phyloP scores from a whole-genome alignment of 768 basidiomycete species.

The Obba rivulosa region DNA sequence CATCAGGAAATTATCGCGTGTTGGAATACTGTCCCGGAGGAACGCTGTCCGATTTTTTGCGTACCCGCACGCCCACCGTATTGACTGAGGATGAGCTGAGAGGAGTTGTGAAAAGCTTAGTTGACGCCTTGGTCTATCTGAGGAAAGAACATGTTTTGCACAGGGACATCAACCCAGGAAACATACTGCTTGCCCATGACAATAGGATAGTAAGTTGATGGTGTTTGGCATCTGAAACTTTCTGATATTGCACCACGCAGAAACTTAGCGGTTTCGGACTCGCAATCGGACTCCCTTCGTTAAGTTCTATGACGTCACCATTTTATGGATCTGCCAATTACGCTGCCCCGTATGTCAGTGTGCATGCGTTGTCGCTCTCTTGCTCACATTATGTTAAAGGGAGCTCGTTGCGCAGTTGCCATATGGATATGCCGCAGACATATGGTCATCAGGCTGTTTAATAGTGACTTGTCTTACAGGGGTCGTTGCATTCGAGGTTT shows the following conservation, averaged over 20 bases:
- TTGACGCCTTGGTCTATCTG: slow-evolving; percentile 40
- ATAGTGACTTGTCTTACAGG: slow-evolving; percentile 33
- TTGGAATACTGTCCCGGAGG: slow-evolving; percentile 43
- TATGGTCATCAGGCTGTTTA: slow-evolving; percentile 46
- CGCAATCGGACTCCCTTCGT: slow-evolving; percentile 26
- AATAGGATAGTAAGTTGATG: slow-evolving; percentile 33
- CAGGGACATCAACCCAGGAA: slow-evolving; percentile 34
- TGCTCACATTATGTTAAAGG: slow-evolving; percentile 19
- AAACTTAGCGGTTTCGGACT: slow-evolving; percentile 24
- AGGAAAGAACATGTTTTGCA: slow-evolving; percentile 38
- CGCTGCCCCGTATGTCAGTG: slow-evolving; percentile 37
- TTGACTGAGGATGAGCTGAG: slow-evolving; percentile 33
- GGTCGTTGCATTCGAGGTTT: slow-evolving; percentile 29
- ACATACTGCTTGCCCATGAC: slow-evolving; percentile 35
- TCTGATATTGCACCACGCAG: slow-evolving; percentile 14
- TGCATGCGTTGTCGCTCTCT: too few relatives aligned
- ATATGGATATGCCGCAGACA: slow-evolving; percentile 33
- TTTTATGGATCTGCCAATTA: slow-evolving; percentile 25
- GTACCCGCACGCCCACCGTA: slow-evolving; percentile 12
- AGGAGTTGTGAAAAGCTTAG: slow-evolving; percentile 32
- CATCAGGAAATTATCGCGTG: slow-evolving; percentile 30
- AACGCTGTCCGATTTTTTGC: slow-evolving; percentile 29
- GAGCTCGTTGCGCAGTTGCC: slow-evolving; percentile 31
- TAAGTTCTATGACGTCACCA: slow-evolving; percentile 14
- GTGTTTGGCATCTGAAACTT: slow-evolving; percentile 33